phyloP scores from a whole-genome alignment of 2,329 filamentous ascomycete species.

The Leptographium procerum region DNA sequence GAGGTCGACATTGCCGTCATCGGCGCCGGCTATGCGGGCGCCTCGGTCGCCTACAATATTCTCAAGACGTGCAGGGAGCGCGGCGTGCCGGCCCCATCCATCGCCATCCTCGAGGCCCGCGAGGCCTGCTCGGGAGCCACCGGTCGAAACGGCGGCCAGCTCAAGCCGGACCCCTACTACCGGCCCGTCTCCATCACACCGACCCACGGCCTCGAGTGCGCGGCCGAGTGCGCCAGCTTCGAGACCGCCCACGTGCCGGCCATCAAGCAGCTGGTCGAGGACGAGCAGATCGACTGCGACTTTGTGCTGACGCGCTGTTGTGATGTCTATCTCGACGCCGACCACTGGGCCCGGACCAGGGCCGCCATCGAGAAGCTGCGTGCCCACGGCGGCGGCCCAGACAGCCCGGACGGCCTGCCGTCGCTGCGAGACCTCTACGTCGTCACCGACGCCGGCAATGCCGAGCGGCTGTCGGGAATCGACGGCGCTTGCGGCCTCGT shows the following conservation, averaged over 20 bases:
- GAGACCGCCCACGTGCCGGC: conserved; percentile 18
- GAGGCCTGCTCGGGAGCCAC: conserved; percentile 26
- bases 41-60: conserved; percentile 31
- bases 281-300: conserved; percentile 30
- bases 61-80: conserved; percentile 12
- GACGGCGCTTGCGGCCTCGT: conserved; percentile 24
- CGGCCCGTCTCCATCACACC: conserved; percentile 11
- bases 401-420: conserved; percentile 4
- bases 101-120: conserved; percentile 23
- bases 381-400: neutral
- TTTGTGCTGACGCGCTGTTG: conserved; percentile 27
- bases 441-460: conserved; percentile 18
- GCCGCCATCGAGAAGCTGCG: conserved; percentile 19
- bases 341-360: conserved; percentile 14
- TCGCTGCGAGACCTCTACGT: conserved; percentile 14
- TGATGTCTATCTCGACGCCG: conserved; percentile 25
- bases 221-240: conserved; percentile 17
- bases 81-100: conserved; percentile 8
- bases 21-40: conserved; percentile 35
- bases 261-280: conserved; percentile 24
- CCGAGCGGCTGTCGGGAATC: conserved; percentile 21
- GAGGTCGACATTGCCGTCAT: conserved; percentile 33
- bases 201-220: conserved; percentile 15
- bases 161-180: conserved; percentile 19
- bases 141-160: conserved; percentile 24